These are phyloP conservation scores for Leptographium radiaticola DNA, from an alignment of 2,329 filamentous ascomycete genomes.

Conservation along the genomic window DNA sequence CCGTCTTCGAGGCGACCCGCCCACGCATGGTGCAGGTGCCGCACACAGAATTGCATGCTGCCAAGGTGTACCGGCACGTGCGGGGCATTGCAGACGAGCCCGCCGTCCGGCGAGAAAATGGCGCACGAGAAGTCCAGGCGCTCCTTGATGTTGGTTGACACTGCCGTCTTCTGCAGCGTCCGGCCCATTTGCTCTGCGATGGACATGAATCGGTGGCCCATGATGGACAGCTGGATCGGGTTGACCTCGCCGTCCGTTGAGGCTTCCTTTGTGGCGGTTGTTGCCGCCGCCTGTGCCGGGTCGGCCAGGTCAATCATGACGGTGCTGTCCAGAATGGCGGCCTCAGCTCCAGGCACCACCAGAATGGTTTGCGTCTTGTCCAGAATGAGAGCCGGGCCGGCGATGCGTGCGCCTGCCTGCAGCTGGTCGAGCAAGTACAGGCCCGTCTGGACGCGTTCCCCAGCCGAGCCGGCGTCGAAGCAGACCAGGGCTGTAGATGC, in stretches of 20 bases:
- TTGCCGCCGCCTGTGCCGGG: background rate
- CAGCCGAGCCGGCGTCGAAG: background rate
- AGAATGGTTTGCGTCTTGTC: conserved; percentile 60
- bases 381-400: conserved; percentile 52
- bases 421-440: background rate
- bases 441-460: background rate
- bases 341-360: conserved; percentile 49
- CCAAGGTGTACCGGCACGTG: conserved; percentile 71
- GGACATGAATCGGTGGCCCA: conserved; percentile 72
- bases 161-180: conserved; percentile 66
- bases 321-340: conserved; percentile 54
- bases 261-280: conserved; percentile 53
- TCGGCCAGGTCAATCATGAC: conserved; percentile 43
- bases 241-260: conserved; percentile 20
- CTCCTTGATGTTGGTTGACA: conserved; percentile 72
- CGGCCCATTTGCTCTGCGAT: conserved; percentile 51
- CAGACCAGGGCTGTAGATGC: background rate
- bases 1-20: conserved; percentile 68
- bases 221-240: conserved; percentile 65
- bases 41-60: conserved; percentile 73
- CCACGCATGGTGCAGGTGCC: conserved; percentile 62
- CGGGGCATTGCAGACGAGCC: conserved; percentile 67
- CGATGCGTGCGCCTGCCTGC: conserved; percentile 4
- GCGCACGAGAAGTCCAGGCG: conserved; percentile 73
- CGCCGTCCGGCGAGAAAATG: conserved; percentile 61